Evolutionary conservation across 768 basidiomycete genomes (phyloP), one percentile per base, ranked within the genome.

Genomic region (Neoboletus magnificus): DNA sequence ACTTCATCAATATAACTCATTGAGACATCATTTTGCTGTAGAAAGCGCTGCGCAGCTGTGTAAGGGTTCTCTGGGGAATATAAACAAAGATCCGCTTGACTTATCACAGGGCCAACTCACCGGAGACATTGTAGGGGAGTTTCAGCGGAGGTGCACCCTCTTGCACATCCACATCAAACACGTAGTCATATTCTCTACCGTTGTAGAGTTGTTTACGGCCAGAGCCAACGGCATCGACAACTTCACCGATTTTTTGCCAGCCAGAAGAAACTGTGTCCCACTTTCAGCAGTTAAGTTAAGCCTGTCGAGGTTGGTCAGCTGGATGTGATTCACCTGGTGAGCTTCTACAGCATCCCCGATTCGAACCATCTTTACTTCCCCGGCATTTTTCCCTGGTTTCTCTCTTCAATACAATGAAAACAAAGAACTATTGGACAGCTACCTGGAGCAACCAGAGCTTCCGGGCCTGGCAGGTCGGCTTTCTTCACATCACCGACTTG

Each of bases 131-230:
- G 71, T 91, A 98, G 0, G 96, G 96, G 22, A 99, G 79, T 67
- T 98, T 98, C 60, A 98, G 77, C 8, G 95, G 87, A 12, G 96
- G 95, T 16, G 83, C 85, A 3, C 94, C 95, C 56, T 97, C 96
- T 65, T 92, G 82, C 27, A 98, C 87, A 65, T 98, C 97, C 35
- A 99, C 95, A 66, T 97, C 95, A 65, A 98, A 98, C n/a, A 99
- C 96, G 65, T 97, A 97, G 73, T 99, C 97, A 66, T 95, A 99
- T 73, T 98, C 96, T 66, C 87, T 87, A 18, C 97, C 97, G 62
- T 93, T 73, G 66, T 89, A 88, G n/a, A 97, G 79, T 71, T 95
- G 91, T 72, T 91, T 95, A 54, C 93, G 80, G n/a, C 84, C 84
- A 35, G 87, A 84, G 23, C 94, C 91, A 49, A 96, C 89, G 20